Conservation (phyloP, 306 rosid species). For the Quercus berberidifolia region DNA sequence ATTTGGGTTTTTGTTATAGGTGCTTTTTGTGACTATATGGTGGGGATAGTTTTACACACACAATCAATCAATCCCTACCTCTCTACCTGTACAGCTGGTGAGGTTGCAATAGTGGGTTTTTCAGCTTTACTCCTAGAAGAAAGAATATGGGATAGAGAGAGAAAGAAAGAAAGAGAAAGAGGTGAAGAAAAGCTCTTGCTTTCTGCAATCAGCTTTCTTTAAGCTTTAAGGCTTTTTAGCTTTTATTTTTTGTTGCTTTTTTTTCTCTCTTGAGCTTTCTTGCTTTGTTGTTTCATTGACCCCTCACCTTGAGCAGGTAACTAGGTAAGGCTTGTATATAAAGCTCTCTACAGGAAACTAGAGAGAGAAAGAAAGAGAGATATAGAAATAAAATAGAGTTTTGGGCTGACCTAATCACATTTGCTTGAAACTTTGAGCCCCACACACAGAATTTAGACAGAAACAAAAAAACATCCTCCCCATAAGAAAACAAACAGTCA, state of each 20-base stretch:
- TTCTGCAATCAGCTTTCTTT: constrained; percentile 69
- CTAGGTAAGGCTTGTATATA: constrained; percentile 39
- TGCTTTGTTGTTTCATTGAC: constrained; percentile 53
- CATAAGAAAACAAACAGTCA: constrained; percentile 48
- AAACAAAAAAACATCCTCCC: constrained; percentile 57
- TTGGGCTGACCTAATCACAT: constrained; percentile 33
- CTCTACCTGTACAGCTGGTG: constrained; percentile 28
- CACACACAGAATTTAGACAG: constrained; percentile 39
- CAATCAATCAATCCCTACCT: constrained; percentile 1
- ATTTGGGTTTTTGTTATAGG: constrained; percentile 16
- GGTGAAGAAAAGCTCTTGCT: constrained; percentile 46
- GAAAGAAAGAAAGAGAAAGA: not conserved
- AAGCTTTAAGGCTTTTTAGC: constrained; percentile 41
- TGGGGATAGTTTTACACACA: not conserved
- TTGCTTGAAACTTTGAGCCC: constrained; percentile 34
- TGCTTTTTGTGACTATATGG: constrained; percentile 20
- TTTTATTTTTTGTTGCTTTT: constrained; percentile 18
- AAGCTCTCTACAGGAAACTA: constrained; percentile 27
- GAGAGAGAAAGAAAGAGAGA: constrained; percentile 8
- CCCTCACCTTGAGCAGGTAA: constrained; percentile 64
- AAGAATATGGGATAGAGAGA: not conserved
- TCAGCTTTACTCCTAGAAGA: constrained; percentile 57
- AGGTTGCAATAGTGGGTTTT: constrained; percentile 43
- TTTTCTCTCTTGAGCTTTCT: constrained; percentile 28
- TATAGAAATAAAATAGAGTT: not conserved